Conservation (phyloP, 2,329 filamentous ascomycete species). For the Botrytis elliptica region DNA sequence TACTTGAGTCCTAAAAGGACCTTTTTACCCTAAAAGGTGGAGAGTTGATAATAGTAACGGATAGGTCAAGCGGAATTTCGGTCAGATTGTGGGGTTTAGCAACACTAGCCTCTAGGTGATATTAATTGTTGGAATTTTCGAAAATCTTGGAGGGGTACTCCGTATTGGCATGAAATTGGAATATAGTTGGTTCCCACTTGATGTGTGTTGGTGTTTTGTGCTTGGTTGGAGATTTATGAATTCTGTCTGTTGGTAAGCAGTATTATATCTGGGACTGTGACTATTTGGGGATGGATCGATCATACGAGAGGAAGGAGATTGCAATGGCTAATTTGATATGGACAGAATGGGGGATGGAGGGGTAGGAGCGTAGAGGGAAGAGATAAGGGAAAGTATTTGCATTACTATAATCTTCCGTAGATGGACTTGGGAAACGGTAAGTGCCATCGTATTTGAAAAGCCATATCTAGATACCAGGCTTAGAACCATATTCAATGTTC, state of each 20-base stretch:
- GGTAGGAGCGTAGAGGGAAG: background rate
- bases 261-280: background rate
- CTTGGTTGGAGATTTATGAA: background rate
- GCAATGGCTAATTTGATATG: background rate
- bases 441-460: background rate
- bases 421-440: background rate
- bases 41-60: background rate
- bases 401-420: background rate
- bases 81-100: constrained; percentile 14
- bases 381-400: too few relatives aligned
- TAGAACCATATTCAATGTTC: background rate
- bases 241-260: background rate
- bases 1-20: background rate
- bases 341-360: background rate
- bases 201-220: background rate
- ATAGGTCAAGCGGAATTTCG: constrained; percentile 11
- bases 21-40: constrained; percentile 6
- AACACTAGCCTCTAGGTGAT: background rate
- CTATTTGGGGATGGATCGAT: background rate
- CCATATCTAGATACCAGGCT: background rate
- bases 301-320: background rate
- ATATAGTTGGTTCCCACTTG: background rate
- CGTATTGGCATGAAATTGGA: background rate
- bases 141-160: constrained; percentile 10
- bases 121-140: constrained; percentile 9